Base-by-base conservation (phyloP, 345 rosid genomes). In the Brassica napus region DNA sequence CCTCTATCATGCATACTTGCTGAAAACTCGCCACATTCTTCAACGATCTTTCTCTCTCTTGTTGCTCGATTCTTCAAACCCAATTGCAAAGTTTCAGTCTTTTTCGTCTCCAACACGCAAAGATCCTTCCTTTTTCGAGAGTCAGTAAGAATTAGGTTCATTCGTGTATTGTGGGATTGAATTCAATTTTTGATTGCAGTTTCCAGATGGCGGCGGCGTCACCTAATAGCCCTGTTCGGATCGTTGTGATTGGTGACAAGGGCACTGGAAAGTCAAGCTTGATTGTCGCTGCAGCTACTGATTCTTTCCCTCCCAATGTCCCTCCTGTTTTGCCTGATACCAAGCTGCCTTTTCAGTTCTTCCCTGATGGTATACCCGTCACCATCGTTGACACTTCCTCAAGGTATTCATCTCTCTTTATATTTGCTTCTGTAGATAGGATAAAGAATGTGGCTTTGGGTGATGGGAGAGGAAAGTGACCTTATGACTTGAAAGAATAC, bases 241-340 rank as follows among this genome's bases (percentile, higher is more conserved):
- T 93, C 42, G 97, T 92, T 74, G 99, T 96, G 9, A 89, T 89
- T 0, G 99, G 99, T 44, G 99, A 92, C 69, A 89, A 88, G 16
- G 93, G 97, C 59, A 91, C 97, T 0, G 99, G 99, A 42, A 95
- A 95, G 80, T 93, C 99, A 4, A 95, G 96, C 86, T 86, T 95
- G 86, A 93, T 95, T 80, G 87, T 87, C 1, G 91, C 94, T 28
- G 97, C 97, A 10, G 91, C 96, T 1, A 78, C 92, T 1, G 97
- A 93, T n/a, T 65, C 77, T 24, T 91, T 85, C 72, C 93, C 93
- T 3, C 58, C 89, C 4, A 93, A 86, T 62, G 87, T 83, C 11
- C 94, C 93, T 11, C 94, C 92, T 0, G 86, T 95, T 71, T 81
- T 95, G 55, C 99, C 97, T 7, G 94, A 92, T 5, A 89, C 94